Conservation (phyloP, 2,329 filamentous ascomycete species). For the Zelopaecilomyces penicillatus region DNA sequence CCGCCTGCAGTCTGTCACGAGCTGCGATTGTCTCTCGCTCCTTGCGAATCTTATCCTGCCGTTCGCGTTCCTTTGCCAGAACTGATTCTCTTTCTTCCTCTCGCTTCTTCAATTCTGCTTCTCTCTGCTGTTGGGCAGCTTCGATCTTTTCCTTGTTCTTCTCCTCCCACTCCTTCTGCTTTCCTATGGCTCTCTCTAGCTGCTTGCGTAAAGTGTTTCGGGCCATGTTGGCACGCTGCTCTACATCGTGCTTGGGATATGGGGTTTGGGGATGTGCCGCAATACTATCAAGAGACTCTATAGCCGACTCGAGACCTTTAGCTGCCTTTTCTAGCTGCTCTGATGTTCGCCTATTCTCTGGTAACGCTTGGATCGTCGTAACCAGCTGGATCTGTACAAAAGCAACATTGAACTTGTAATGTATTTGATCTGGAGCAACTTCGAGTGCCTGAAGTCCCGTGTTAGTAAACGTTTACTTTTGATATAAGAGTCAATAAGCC, state of each 20-base stretch:
- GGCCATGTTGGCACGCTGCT: slow-evolving; percentile 95
- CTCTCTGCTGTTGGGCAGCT: slow-evolving; percentile 69
- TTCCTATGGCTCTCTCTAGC: slow-evolving; percentile 74
- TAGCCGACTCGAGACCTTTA: slow-evolving; percentile 75
- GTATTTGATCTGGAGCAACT: slow-evolving; percentile 72
- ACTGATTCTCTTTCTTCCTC: slow-evolving; percentile 67
- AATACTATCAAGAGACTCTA: slow-evolving; percentile 60
- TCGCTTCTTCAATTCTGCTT: slow-evolving; percentile 68
- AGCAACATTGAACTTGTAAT: slow-evolving; percentile 95
- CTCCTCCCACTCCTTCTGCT: slow-evolving; percentile 84
- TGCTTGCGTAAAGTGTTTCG: slow-evolving; percentile 91
- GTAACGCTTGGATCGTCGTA: slow-evolving; percentile 64
- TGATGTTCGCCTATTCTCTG: slow-evolving; percentile 68
- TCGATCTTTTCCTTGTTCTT: slow-evolving; percentile 84
- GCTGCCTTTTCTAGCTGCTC: slow-evolving; percentile 74
- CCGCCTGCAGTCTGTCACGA: slow-evolving; percentile 63
- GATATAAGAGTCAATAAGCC: slow-evolving; percentile 10
- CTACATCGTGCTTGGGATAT: slow-evolving; percentile 82
- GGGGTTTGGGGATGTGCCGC: slow-evolving; percentile 60
- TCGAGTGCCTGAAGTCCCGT: slow-evolving; percentile 54
- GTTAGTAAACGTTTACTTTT: slow-evolving; percentile 10
- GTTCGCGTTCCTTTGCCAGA: slow-evolving; percentile 62
- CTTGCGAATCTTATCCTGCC: slow-evolving; percentile 73
- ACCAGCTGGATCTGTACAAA: slow-evolving; percentile 96
- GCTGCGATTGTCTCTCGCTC: slow-evolving; percentile 77